Conservation (phyloP, 345 rosid species). For the Eucalyptus albens region DNA sequence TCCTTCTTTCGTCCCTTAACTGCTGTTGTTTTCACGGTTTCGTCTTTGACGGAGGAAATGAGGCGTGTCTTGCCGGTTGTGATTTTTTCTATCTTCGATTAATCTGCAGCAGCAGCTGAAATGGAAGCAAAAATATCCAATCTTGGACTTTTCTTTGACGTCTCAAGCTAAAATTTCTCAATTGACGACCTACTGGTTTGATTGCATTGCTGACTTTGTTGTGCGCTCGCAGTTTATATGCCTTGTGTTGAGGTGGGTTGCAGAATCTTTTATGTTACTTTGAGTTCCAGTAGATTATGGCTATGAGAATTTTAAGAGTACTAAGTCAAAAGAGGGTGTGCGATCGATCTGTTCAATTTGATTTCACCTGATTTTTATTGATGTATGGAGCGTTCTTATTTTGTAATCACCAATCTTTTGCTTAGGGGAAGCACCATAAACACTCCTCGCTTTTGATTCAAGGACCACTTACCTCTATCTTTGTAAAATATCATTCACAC, state of each 20-base stretch:
- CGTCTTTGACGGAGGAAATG: background rate
- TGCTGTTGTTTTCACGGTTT: background rate
- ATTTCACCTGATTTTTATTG: background rate
- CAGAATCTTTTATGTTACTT: background rate
- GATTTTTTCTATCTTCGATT: background rate
- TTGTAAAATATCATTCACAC: background rate
- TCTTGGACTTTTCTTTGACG: background rate
- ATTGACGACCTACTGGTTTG: background rate
- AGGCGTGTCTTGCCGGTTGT: background rate
- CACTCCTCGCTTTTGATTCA: background rate
- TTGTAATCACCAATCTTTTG: background rate
- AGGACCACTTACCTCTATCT: background rate
- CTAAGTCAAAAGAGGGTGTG: background rate
- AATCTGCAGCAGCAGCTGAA: background rate
- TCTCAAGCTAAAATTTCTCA: background rate
- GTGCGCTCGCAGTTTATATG: background rate
- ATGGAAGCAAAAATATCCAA: background rate
- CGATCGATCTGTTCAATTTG: background rate
- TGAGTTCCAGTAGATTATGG: background rate
- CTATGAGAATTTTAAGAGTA: background rate
- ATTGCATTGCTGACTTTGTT: background rate
- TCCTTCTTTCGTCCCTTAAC: background rate
- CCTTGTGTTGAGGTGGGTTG: background rate
- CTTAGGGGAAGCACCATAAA: background rate
- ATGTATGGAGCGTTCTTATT: background rate